Evolutionary conservation across 148 eudicot species (phyloP).

Genomic region (Rhododendron vialii): DNA sequence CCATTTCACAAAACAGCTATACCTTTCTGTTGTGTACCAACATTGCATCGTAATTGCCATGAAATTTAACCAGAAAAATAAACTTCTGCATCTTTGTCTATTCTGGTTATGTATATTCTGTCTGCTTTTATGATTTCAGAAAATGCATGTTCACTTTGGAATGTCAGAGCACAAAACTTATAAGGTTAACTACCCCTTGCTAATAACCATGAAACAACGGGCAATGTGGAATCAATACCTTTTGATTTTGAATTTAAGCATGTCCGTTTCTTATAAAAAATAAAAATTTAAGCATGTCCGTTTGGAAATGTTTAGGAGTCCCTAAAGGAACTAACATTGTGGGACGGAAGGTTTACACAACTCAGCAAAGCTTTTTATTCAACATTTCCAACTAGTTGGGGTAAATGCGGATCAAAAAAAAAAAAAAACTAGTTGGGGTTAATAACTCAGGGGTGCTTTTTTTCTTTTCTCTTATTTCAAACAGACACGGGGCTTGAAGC

Average conservation of each 20-base stretch:
- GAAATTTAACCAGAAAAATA: neutral
- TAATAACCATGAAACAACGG: neutral
- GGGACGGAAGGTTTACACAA: neutral
- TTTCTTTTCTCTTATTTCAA: constrained; percentile 6
- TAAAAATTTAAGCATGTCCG: neutral
- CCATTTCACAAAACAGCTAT: neutral
- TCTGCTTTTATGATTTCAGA: neutral
- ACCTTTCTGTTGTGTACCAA: neutral
- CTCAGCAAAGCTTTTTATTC: neutral
- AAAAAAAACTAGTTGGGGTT: neutral
- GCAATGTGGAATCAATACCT: neutral
- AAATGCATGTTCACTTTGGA: neutral
- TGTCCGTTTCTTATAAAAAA: neutral
- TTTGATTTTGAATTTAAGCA: neutral
- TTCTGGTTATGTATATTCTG: neutral
- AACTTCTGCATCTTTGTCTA: neutral
- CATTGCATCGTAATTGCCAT: neutral
- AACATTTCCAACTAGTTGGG: neutral
- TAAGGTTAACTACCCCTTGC: neutral
- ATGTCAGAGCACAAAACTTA: neutral
- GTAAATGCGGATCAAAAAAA: too few species aligned
- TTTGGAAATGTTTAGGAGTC: neutral
- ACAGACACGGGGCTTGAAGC: constrained; percentile 96
- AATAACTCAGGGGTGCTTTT: constrained; percentile 10
- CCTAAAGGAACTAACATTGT: neutral